Percentiles rank a stretch among this genome's conserved stretches.
Evolutionary conservation across 2,329 filamentous ascomycete species (phyloP).

Genomic region (Pezizomycotina sp.): DNA sequence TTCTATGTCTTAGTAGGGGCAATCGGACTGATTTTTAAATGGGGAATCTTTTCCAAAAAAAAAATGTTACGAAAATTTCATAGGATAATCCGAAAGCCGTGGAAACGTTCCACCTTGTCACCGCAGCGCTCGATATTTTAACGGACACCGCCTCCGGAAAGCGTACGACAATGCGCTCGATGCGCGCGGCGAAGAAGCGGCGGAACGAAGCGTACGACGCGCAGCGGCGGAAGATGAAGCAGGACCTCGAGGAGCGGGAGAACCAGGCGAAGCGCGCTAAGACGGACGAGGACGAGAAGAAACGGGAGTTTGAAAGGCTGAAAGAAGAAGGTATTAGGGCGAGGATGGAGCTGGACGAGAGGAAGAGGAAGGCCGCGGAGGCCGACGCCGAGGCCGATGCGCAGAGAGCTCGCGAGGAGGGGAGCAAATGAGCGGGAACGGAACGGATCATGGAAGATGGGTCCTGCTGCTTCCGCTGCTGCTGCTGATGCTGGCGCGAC

Average conservation of each 20-base stretch:
- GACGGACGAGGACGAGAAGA: conserved; percentile 31
- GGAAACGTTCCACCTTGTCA: conserved; percentile 37
- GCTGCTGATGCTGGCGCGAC: no score
- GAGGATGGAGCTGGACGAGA: conserved; percentile 32
- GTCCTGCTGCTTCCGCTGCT: no score
- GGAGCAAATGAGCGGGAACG: conserved; percentile 25
- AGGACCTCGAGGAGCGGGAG: conserved; percentile 36
- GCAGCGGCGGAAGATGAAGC: conserved; percentile 34
- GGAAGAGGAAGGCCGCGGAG: conserved; percentile 31
- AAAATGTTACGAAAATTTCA: conserved; percentile 4
- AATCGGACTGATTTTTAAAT: no score
- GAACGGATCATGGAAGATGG: conserved; percentile 19
- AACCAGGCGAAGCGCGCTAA: conserved; percentile 28
- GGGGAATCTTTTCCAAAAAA: no score
- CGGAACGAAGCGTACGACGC: conserved; percentile 33
- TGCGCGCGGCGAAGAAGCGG: conserved; percentile 31
- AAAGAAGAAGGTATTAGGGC: conserved; percentile 31
- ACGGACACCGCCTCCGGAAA: conserved; percentile 31
- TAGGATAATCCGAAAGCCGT: conserved; percentile 30
- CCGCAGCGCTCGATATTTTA: conserved; percentile 37
- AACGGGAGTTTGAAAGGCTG: conserved; percentile 19
- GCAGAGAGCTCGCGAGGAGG: conserved; percentile 26
- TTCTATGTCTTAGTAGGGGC: conserved; percentile 5
- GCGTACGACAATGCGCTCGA: conserved; percentile 30
- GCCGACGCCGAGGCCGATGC: conserved; percentile 31